phyloP scores from a whole-genome alignment of 306 rosid genomes.

The Erythrophleum fordii region DNA sequence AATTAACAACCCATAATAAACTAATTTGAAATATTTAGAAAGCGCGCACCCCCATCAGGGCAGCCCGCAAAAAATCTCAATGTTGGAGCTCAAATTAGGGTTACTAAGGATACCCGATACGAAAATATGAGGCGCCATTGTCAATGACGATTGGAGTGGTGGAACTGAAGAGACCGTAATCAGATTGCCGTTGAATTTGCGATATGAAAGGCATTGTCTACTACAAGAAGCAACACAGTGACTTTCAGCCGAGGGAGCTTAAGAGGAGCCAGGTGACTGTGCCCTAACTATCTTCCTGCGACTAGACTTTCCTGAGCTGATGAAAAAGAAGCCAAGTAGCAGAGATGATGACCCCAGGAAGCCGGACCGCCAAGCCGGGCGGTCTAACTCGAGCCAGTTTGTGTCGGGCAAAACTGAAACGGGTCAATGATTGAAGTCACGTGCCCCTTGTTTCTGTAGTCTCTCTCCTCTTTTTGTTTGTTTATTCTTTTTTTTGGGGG shows the following conservation, averaged over 20 bases:
- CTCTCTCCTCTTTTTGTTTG: too few species aligned
- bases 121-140: constrained; percentile 89
- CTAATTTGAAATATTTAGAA: neutral
- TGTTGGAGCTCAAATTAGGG: constrained; percentile 50
- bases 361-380: constrained; percentile 19
- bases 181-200: constrained; percentile 63
- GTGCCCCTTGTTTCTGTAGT: neutral
- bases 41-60: neutral
- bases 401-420: neutral
- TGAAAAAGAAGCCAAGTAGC: neutral
- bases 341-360: neutral
- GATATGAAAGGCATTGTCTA: constrained; percentile 72
- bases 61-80: neutral
- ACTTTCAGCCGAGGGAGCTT: neutral
- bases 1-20: constrained; percentile 12
- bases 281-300: constrained; percentile 32
- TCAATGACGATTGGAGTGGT: constrained; percentile 83
- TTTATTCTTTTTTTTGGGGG: too few species aligned
- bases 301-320: neutral
- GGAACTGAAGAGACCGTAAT: constrained; percentile 58
- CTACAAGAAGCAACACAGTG: neutral
- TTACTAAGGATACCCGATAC: constrained; percentile 65
- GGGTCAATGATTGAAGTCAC: neutral
- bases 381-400: constrained; percentile 16
- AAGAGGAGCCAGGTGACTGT: neutral